phyloP scores from a whole-genome alignment of 2,329 filamentous ascomycete genomes.

The Aspergillus clavatus region DNA sequence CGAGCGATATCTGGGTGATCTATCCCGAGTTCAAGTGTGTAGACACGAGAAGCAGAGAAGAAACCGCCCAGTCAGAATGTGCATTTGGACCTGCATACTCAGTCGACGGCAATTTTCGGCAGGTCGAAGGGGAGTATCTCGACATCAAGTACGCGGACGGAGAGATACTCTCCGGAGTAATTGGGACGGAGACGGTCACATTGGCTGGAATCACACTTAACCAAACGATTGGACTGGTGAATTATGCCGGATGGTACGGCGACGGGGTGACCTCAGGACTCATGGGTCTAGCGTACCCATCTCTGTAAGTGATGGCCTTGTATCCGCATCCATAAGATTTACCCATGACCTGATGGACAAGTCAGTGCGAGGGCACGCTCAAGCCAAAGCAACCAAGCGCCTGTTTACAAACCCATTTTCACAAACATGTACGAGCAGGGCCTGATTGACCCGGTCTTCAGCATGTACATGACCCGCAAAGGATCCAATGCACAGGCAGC shows the following conservation, averaged over 20 bases:
- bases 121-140: constrained; percentile 20
- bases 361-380: constrained; percentile 15
- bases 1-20: constrained; percentile 46
- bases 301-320: constrained; percentile 21
- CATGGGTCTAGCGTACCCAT: constrained; percentile 49
- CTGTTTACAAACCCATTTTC: constrained; percentile 48
- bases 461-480: constrained; percentile 42
- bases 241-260: constrained; percentile 41
- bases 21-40: constrained; percentile 32
- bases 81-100: constrained; percentile 18
- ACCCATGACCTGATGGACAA: constrained; percentile 40
- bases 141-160: constrained; percentile 24
- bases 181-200: constrained; percentile 20
- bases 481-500: neutral
- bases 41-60: constrained; percentile 11
- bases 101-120: constrained; percentile 9
- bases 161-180: constrained; percentile 15
- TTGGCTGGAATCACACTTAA: constrained; percentile 21
- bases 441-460: constrained; percentile 45
- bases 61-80: constrained; percentile 9
- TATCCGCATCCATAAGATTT: no score
- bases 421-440: constrained; percentile 45
- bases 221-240: constrained; percentile 47
- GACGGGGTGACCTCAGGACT: constrained; percentile 47
- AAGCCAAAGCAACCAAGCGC: constrained; percentile 20